Conservation (phyloP, 331 rosid species). For the Acacia concinna region DNA sequence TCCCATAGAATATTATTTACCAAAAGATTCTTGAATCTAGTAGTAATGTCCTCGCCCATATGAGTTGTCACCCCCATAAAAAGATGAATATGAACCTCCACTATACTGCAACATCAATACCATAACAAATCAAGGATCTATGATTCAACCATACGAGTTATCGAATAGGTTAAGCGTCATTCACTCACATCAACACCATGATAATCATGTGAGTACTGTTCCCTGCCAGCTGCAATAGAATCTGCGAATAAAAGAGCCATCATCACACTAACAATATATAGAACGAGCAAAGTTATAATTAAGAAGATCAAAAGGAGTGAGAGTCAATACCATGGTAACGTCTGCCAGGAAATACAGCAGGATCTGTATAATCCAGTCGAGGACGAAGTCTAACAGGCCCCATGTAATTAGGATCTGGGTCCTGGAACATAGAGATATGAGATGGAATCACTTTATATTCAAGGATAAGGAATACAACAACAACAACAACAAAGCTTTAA, state of each 20-base stretch:
- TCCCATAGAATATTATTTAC: slow-evolving; percentile 35
- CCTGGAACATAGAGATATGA: slow-evolving; percentile 42
- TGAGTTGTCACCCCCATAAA: slow-evolving; percentile 45
- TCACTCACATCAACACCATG: slow-evolving; percentile 66
- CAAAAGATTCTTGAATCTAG: slow-evolving; percentile 36
- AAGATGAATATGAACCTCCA: slow-evolving; percentile 55
- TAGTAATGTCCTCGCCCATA: slow-evolving; percentile 55
- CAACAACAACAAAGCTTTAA: no score
- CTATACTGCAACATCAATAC: slow-evolving; percentile 53
- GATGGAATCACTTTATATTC: slow-evolving; percentile 22
- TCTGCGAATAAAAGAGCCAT: slow-evolving; percentile 36
- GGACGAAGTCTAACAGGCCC: slow-evolving; percentile 65
- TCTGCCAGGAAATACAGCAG: slow-evolving; percentile 47
- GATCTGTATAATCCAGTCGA: slow-evolving; percentile 62
- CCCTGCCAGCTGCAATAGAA: slow-evolving; percentile 49
- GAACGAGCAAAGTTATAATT: not conserved
- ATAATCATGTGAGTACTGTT: slow-evolving; percentile 50
- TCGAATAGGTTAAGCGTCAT: slow-evolving; percentile 19
- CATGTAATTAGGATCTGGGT: slow-evolving; percentile 62
- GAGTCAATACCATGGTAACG: slow-evolving; percentile 49
- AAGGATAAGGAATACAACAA: not conserved
- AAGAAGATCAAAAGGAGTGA: not conserved
- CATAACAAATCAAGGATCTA: slow-evolving; percentile 16
- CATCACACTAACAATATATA: slow-evolving; percentile 6
- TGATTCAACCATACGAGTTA: slow-evolving; percentile 10